Base-by-base conservation (phyloP, 352 stramenopile genomes). In the Phytophthora macrochlamydospora region DNA sequence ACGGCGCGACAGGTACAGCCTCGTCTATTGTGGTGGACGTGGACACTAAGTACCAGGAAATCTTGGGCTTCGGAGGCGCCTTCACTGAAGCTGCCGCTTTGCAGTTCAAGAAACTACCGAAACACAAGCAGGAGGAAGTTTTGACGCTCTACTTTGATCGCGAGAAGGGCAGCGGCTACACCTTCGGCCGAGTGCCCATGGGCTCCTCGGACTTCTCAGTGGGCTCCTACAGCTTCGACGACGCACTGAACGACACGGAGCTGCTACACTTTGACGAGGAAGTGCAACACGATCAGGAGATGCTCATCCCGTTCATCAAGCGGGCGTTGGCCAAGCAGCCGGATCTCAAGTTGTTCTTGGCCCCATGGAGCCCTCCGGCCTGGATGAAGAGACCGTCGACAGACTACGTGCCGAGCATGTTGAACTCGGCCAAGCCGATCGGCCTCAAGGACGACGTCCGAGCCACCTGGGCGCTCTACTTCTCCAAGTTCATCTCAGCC, bases 71-170 rank as follows among this genome's bases (percentile, higher is more conserved):
- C 73, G 70, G 94, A 24, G 94, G 92, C 13, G 93, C 94, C 0
- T 98, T 98, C 62, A 98, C 94, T 2, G 94, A 98, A 59, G 85
- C 91, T 12, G 77, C 93, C n/a, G 85, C 87, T 7, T 71, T 97
- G 50, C 89, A 97, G 63, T 96, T 98, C 58, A 62, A 75, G 0
- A 94, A 93, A 62, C 67, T 98, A 42, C 73, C 92, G 8, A 44
- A 37, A 3, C 70, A 81, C 14, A 87, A 94, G 54, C 89, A 97
- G 65, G 79, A 97, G 38, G 69, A 97, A 58, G 72, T 97, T 12
- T 48, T 97, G 31, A 84, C 82, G 62, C 72, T 96, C 49, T 97
- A 97, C 71, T 98, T 97, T 65, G 83, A 90, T 73, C 70, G 89
- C 53, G 45, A 86, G 7, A 68, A 85, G 28, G 94, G 94, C 46